Base-by-base conservation (phyloP, 2,329 filamentous ascomycete species). In the Ilyonectria mors-panacis region DNA sequence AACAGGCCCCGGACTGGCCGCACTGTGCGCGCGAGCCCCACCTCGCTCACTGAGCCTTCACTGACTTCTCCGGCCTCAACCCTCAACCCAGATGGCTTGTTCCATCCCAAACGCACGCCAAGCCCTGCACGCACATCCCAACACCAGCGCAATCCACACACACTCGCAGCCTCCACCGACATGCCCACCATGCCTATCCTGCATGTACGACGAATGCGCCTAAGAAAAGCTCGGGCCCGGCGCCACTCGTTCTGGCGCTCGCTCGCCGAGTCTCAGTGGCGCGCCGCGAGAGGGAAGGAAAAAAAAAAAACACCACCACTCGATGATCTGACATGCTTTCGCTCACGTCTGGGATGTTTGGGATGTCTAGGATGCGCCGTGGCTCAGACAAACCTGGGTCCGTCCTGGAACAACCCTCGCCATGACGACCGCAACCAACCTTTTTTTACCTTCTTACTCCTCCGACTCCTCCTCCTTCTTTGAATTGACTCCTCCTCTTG, bases 321-420 rank as follows among this genome's bases (percentile, higher is more conserved):
- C 66, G 70, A 69, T 73, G 70, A 73, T 73, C 70, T 73, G 70
- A 72, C 65, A 56, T 63, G 45, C 37, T 33, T 62, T 61, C 42
- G 10, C 50, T 26, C 26, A 51, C 55, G 37, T 63, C 64, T 63
- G 67, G 59, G 70, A 63, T 17, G 39, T n/a, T 17, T n/a, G 39
- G 39, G 15, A 15, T 9, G 39, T 42, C 39, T 42, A 17, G 39
- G n/a, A 42, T 42, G 39, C 39, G 15, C n/a, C 39, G 39, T 42
- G 39, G n/a, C 15, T 42, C 39, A 42, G n/a, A 42, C 39, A 42
- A n/a, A 17, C n/a, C 15, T 42, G 37, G 9, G 17, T 13, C 13
- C 39, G 39, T 17, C 15, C 15, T 42, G 39, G 39, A n/a, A 8
- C 28, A 53, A 21, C 28, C 12, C n/a, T 35, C 50, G n/a, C 30